A percentile compares a stretch with the other conserved stretches of the same genome.
phyloP scores from a whole-genome alignment of 805 yeast species.

The Cyberlindnera xishuangbannaensis region DNA sequence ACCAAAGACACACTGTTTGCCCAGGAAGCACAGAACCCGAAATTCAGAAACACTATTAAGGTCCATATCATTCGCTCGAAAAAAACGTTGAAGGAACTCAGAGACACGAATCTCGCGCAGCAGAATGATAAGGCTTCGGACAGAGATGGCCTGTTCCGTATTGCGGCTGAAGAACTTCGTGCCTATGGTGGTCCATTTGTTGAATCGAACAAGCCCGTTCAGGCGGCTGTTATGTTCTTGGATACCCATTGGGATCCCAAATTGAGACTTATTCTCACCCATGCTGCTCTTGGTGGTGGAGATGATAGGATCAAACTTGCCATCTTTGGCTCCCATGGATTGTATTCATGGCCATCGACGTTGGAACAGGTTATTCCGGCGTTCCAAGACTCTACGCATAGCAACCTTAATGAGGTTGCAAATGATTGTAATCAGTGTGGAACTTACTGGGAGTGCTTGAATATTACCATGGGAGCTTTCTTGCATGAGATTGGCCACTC shows the following conservation, averaged over 20 bases:
- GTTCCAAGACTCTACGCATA: conserved; percentile 66
- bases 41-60: conserved; percentile 56
- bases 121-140: conserved; percentile 71
- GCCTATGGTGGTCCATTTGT: conserved; percentile 51
- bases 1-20: conserved; percentile 45
- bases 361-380: conserved; percentile 63
- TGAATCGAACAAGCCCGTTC: conserved; percentile 39
- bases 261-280: conserved; percentile 60
- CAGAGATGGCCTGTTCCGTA: conserved; percentile 69
- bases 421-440: conserved; percentile 85
- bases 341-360: conserved; percentile 88
- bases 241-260: conserved; percentile 80
- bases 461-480: conserved; percentile 86
- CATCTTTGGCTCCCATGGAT: conserved; percentile 89
- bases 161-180: conserved; percentile 70
- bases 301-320: conserved; percentile 65
- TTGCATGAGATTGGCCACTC: conserved; percentile 94
- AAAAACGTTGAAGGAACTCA: conserved; percentile 61
- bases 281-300: conserved; percentile 95
- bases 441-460: conserved; percentile 83
- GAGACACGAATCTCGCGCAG: conserved; percentile 80
- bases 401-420: conserved; percentile 69
- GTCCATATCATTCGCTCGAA: conserved; percentile 72
- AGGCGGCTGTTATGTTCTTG: conserved; percentile 79
- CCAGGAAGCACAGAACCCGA: conserved; percentile 31